Conservation (phyloP, 2,329 filamentous ascomycete species). For the Trichoderma oligosporum region DNA sequence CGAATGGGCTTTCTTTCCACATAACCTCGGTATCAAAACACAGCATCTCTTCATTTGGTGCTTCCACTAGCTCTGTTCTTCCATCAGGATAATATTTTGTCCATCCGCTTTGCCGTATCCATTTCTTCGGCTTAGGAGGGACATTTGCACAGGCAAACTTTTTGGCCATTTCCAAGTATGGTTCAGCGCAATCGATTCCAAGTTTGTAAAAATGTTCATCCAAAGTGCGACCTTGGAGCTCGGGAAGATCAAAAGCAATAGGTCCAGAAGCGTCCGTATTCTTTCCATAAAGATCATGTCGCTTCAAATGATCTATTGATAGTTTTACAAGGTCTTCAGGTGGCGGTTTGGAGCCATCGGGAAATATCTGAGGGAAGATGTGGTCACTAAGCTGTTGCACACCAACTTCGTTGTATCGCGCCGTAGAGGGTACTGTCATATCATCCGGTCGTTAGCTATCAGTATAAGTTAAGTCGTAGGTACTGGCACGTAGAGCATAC, state of each 20-base stretch:
- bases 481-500: slow-evolving; percentile 33
- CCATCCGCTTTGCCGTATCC: slow-evolving; percentile 81
- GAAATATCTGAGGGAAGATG: slow-evolving; percentile 81
- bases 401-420: slow-evolving; percentile 86
- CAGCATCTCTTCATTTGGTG: slow-evolving; percentile 75
- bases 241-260: slow-evolving; percentile 81
- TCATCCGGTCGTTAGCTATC: not conserved
- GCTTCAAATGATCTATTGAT: slow-evolving; percentile 73
- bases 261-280: slow-evolving; percentile 73
- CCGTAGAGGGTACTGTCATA: slow-evolving; percentile 45
- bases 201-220: slow-evolving; percentile 94
- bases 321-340: slow-evolving; percentile 72
- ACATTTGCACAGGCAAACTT: slow-evolving; percentile 63
- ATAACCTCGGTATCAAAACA: slow-evolving; percentile 97
- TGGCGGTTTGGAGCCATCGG: slow-evolving; percentile 50
- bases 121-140: slow-evolving; percentile 61
- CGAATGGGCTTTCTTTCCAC: slow-evolving; percentile 88
- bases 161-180: slow-evolving; percentile 72
- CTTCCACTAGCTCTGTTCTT: slow-evolving; percentile 62
- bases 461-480: not conserved
- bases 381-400: slow-evolving; percentile 88
- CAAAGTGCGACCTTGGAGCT: slow-evolving; percentile 71
- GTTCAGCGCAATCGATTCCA: slow-evolving; percentile 81
- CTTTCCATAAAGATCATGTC: slow-evolving; percentile 87
- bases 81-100: slow-evolving; percentile 84